Percentiles rank a stretch among this genome's conserved stretches.
phyloP scores from a whole-genome alignment of 164 flowering plant genomes.

The Annona squamosa region DNA sequence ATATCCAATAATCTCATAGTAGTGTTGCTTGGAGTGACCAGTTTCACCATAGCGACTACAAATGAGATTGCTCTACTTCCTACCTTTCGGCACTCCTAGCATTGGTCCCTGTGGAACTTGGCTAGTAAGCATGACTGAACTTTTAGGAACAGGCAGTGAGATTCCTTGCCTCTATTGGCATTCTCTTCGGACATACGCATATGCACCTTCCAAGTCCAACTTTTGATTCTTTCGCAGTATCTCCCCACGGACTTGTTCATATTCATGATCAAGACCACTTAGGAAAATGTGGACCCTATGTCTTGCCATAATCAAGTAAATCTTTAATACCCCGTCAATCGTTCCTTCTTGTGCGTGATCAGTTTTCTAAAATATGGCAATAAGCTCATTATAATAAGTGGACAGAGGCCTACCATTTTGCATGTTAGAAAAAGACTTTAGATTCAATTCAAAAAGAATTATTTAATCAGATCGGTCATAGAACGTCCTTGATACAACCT shows the following conservation, averaged over 20 bases:
- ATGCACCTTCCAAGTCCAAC: slow-evolving; percentile 2
- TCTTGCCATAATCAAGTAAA: too few relatives aligned
- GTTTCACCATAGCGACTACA: slow-evolving; percentile 9
- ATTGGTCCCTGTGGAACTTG: too few relatives aligned
- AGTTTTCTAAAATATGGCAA: too few relatives aligned
- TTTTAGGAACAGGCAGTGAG: neutral
- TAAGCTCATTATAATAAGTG: too few relatives aligned
- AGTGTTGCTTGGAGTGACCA: slow-evolving; percentile 1
- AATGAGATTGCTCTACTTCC: neutral
- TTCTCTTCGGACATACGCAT: slow-evolving; percentile 1
- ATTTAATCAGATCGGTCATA: too few relatives aligned
- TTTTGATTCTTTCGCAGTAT: neutral
- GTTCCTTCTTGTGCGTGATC: too few relatives aligned
- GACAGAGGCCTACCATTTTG: too few relatives aligned
- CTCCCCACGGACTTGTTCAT: slow-evolving; percentile 2
- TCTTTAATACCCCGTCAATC: too few relatives aligned
- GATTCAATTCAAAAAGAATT: too few relatives aligned
- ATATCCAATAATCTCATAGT: slow-evolving; percentile 9
- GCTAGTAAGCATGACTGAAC: neutral
- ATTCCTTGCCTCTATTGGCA: neutral
- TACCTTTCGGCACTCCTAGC: too few relatives aligned
- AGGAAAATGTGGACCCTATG: neutral
- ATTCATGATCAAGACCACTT: slow-evolving; percentile 3
- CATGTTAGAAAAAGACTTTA: too few relatives aligned
- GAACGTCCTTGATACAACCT: too few relatives aligned